Conservation (phyloP, 176 grass and related monocot genomes). For the Carex scoparia region DNA sequence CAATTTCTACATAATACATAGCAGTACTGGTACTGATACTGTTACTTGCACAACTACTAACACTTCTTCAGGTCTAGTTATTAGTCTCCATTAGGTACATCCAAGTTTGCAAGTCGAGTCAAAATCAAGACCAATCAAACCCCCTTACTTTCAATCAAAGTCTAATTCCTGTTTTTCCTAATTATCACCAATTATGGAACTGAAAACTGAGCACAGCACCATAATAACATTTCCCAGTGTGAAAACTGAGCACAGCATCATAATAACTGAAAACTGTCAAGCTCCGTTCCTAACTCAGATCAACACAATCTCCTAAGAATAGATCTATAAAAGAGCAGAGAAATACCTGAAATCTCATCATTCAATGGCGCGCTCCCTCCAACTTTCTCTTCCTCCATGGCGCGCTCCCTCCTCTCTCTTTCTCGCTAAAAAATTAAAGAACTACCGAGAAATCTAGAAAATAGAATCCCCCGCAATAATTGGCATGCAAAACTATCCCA, state of each 20-base stretch:
- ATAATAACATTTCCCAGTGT: too few species aligned
- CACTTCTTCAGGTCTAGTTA: neutral
- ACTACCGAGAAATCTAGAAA: neutral
- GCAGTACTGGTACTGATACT: neutral
- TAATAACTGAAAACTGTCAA: too few species aligned
- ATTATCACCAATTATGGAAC: neutral
- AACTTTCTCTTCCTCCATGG: slow-evolving; percentile 10
- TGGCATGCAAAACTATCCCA: neutral
- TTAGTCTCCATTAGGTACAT: neutral
- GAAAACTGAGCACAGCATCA: neutral
- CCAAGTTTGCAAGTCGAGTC: neutral
- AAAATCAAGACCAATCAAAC: neutral
- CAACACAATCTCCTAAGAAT: neutral
- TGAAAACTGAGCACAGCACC: neutral
- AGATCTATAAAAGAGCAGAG: neutral
- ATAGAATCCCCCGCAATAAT: neutral
- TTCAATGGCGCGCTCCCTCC: neutral
- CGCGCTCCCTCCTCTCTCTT: neutral
- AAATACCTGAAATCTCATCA: slow-evolving; percentile 21
- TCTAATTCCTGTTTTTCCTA: neutral
- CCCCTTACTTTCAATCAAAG: neutral
- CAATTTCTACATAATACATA: neutral
- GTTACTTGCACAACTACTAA: neutral
- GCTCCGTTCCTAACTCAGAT: neutral
- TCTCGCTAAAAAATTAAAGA: neutral